A percentile compares a stretch with the other conserved stretches of the same genome.
These are phyloP conservation scores for Aspergillus caelatus DNA, from an alignment of 2,329 filamentous ascomycete genomes.

Conservation along the genomic window DNA sequence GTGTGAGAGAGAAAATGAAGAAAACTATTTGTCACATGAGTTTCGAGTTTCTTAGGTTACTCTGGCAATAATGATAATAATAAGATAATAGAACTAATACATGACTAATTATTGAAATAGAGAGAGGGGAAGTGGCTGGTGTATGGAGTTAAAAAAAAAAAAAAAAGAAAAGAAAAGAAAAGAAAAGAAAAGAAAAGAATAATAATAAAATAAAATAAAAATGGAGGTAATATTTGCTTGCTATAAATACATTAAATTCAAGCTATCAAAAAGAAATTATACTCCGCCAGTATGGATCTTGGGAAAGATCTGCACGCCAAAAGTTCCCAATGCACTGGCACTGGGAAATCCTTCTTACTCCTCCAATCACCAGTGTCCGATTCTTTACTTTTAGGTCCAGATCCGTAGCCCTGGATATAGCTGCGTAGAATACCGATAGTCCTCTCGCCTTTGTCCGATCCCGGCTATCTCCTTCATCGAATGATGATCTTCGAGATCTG, in stretches of 20 bases:
- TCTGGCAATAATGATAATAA: not conserved
- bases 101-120: conserved; percentile 1
- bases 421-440: not conserved
- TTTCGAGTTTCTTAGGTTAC: not conserved
- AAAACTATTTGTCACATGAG: not conserved
- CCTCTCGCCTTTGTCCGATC: not conserved
- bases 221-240: not conserved
- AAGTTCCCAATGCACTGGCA: conserved; percentile 12
- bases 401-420: not conserved
- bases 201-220: not conserved
- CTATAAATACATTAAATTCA: not conserved
- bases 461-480: not conserved
- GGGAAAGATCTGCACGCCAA: conserved; percentile 21
- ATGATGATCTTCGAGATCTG: conserved; percentile 5
- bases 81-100: not conserved
- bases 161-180: not conserved
- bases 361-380: conserved; percentile 9
- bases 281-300: conserved; percentile 7
- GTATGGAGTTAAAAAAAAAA: too few species aligned
- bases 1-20: not conserved
- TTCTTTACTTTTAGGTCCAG: conserved; percentile 2
- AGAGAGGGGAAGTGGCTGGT: not conserved
- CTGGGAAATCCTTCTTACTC: conserved; percentile 10
- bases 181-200: not conserved
- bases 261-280: not conserved